phyloP scores from a whole-genome alignment of 257 asterid species.

The Forsythia viridissima region DNA sequence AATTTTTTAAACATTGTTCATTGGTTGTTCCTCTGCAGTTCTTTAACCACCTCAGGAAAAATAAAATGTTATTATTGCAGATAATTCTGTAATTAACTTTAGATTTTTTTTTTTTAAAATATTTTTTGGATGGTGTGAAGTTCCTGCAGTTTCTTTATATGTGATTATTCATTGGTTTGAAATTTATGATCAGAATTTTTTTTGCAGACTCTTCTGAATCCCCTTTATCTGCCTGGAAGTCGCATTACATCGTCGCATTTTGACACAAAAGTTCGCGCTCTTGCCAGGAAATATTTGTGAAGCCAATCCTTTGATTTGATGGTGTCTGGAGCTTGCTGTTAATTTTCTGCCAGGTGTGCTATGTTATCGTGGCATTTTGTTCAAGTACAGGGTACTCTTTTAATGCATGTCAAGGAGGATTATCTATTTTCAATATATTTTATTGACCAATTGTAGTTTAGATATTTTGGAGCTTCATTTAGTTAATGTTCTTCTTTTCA shows the following conservation, averaged over 20 bases:
- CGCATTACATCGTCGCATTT: slow-evolving; percentile 89
- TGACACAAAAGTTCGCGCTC: slow-evolving; percentile 94
- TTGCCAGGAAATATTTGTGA: slow-evolving; percentile 84
- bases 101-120: too few species aligned
- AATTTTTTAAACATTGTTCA: too few species aligned
- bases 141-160: background rate
- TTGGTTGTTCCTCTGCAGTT: background rate
- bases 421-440: slow-evolving; percentile 17
- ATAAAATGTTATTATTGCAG: background rate
- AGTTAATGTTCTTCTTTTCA: slow-evolving; percentile 1
- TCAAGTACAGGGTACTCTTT: background rate
- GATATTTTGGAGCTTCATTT: slow-evolving; percentile 18
- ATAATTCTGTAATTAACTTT: background rate
- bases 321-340: slow-evolving; percentile 24
- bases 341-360: slow-evolving; percentile 22
- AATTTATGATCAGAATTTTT: slow-evolving; percentile 10
- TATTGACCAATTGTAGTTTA: background rate
- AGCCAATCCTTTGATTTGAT: slow-evolving; percentile 12
- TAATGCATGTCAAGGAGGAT: background rate
- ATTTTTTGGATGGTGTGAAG: background rate
- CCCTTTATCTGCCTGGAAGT: slow-evolving; percentile 92
- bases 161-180: background rate
- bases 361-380: background rate
- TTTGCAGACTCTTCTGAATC: slow-evolving; percentile 91
- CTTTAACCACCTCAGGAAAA: background rate